Percentiles rank a stretch among this genome's conserved stretches.
These are phyloP conservation scores for Suillus plorans DNA, from an alignment of 768 basidiomycete genomes.

Conservation along the genomic window DNA sequence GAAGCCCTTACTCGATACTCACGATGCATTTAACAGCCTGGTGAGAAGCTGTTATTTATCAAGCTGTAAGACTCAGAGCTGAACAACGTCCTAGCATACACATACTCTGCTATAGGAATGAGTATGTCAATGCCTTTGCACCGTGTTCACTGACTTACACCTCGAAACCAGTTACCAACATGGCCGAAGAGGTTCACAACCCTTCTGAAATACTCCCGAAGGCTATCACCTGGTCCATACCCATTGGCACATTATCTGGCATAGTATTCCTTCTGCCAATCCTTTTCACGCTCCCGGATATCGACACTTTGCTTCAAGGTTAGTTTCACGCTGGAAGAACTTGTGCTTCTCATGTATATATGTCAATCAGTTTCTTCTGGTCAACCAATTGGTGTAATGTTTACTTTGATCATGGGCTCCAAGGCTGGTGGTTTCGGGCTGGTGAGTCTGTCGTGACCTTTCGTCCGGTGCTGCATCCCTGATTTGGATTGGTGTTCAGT, in stretches of 20 bases:
- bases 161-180: slow-evolving; percentile 47
- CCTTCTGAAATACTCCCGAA: slow-evolving; percentile 54
- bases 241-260: slow-evolving; percentile 51
- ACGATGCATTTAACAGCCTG: slow-evolving; percentile 24
- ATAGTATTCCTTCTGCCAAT: slow-evolving; percentile 61
- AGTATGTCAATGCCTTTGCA: slow-evolving; percentile 32
- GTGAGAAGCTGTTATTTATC: slow-evolving; percentile 16
- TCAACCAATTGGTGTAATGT: slow-evolving; percentile 65
- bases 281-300: slow-evolving; percentile 63
- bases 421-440: slow-evolving; percentile 62
- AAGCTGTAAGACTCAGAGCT: slow-evolving; percentile 13
- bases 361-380: slow-evolving; percentile 48
- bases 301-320: slow-evolving; percentile 52
- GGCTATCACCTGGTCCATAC: slow-evolving; percentile 55
- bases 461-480: slow-evolving; percentile 1
- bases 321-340: slow-evolving; percentile 8
- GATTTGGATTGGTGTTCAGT: slow-evolving; percentile 24
- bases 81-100: slow-evolving; percentile 42
- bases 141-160: slow-evolving; percentile 3
- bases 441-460: slow-evolving; percentile 31
- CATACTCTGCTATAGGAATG: slow-evolving; percentile 63
- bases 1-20: background rate
- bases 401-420: slow-evolving; percentile 63
- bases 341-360: slow-evolving; percentile 9
- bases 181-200: slow-evolving; percentile 68